Base-by-base conservation (phyloP, 768 basidiomycete species). In the Psilocybe sp. region DNA sequence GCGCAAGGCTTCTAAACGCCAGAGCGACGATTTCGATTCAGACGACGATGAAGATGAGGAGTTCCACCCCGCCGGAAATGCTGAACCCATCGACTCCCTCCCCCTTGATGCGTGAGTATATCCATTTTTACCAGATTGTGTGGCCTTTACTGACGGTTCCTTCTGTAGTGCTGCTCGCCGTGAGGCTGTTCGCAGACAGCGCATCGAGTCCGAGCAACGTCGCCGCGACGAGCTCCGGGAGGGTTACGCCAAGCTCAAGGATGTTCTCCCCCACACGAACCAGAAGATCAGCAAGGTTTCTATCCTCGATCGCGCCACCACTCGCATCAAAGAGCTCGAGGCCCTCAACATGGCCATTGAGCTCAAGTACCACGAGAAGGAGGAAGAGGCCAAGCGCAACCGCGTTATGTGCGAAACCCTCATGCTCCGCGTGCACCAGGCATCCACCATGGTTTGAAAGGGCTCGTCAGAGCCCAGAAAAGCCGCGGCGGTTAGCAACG, bases 271-370 rank as follows among this genome's bases (percentile, higher is more conserved):
- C 23, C 77, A 85, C 52, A 89, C 87, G 41, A 93, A 92, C 75
- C 91, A 94, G 78, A 91, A 93, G 77, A 85, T 89, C 9, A 91
- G 87, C 80, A 96, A 96, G 73, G 89, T 92, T 46, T 89, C 85
- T 54, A 75, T 50, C 35, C 41, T 44, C 41, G 42, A 50, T 34
- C 49, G 49, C 34, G 49, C 36, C 20, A 43, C 28, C 23, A 28
- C 23, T 7, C 23, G 23, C 23, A 28, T 28, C 23, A 81, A 84
- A 71, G 85, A 89, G 59, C 85, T 94, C 61, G 89, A 93, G 74
- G 81, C 85, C 66, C 82, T 85, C 59, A 85, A 84, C 56, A 74
- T 88, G 58, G 87, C 89, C 76, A 79, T 78, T 64, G 76, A 86
- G 64, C 77, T 92, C 57, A 82, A 89, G 69, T 76, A 80, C 23